These are phyloP conservation scores for Neophaeococcomyces aloes DNA, from an alignment of 2,329 filamentous ascomycete genomes.

Conservation along the genomic window DNA sequence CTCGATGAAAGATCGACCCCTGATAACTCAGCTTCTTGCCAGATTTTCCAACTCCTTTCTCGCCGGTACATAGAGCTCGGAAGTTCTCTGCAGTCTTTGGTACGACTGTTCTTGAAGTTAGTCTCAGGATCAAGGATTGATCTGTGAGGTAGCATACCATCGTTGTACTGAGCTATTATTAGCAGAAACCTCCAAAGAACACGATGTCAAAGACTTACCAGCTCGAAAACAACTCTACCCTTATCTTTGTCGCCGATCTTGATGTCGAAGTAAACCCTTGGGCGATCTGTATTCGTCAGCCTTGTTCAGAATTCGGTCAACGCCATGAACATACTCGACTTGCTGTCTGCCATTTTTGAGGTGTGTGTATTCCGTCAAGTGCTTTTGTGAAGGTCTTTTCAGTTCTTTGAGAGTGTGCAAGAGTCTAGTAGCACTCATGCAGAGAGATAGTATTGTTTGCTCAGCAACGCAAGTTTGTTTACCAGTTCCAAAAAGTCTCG, in stretches of 20 bases:
- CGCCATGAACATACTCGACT: background rate
- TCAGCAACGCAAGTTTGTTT: background rate
- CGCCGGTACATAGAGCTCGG: conserved; percentile 83
- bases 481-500: conserved; percentile 2
- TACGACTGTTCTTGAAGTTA: conserved; percentile 56
- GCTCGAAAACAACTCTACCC: conserved; percentile 77
- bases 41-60: conserved; percentile 72
- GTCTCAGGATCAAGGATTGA: conserved; percentile 5
- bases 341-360: background rate
- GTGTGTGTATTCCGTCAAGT: too few species aligned
- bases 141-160: conserved; percentile 10
- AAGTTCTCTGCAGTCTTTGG: conserved; percentile 97
- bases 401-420: too few species aligned
- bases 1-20: conserved; percentile 82
- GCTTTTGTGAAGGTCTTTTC: too few species aligned
- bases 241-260: conserved; percentile 61
- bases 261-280: conserved; percentile 89
- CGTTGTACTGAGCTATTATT: conserved; percentile 17
- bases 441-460: background rate
- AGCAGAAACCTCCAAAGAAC: conserved; percentile 5
- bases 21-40: conserved; percentile 90
- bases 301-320: too few species aligned
- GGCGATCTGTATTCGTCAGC: conserved; percentile 41
- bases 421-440: background rate
- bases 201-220: conserved; percentile 43